Base-by-base conservation (phyloP, 345 rosid species). In the Acer negundo region DNA sequence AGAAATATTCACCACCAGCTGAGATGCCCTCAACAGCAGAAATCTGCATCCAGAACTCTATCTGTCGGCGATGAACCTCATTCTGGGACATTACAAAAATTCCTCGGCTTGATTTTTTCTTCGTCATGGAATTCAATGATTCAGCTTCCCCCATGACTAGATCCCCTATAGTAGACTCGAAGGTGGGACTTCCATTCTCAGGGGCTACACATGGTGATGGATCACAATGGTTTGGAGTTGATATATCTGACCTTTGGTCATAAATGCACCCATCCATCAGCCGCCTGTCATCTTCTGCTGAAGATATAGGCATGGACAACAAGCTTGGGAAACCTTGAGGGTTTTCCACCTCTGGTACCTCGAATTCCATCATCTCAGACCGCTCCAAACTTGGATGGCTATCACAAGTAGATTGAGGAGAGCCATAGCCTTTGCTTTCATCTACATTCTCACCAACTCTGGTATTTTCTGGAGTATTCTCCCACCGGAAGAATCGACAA, bases 401-500 rank as follows among this genome's bases (percentile, higher is more conserved):
- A 49, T 38, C 20, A 8, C 38, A 6, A 5, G 6, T 38, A 23
- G 75, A 58, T 20, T 56, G 72, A 15, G 31, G 31, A 67, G 80
- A n/a, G 78, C 31, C 7, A 42, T n/a, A 13, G 3, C 53, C 73
- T 44, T 47, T 61, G 51, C 62, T 74, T 72, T 28, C 42, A 28
- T 61, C 44, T 47, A 10, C 31, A 20, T 8, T 4, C 53, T 15
- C 47, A 23, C 24, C 70, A 62, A 73, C 38, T 22, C 8, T 31
- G 6, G 26, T 22, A 19, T 67, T 28, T 16, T 17, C 16, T 65
- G 56, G 55, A 23, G 56, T 42, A 76, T 80, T 80, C 28, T 63
- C 90, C 84, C 84, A 74, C 22, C 74, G 70, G 38, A 80, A 68
- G 77, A 78, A 89, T 17, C 38, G 51, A 74, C 93, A 89, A 71